These are phyloP conservation scores for Macrophomina pseudophaseolina DNA, from an alignment of 2,329 filamentous ascomycete genomes.

Conservation along the genomic window DNA sequence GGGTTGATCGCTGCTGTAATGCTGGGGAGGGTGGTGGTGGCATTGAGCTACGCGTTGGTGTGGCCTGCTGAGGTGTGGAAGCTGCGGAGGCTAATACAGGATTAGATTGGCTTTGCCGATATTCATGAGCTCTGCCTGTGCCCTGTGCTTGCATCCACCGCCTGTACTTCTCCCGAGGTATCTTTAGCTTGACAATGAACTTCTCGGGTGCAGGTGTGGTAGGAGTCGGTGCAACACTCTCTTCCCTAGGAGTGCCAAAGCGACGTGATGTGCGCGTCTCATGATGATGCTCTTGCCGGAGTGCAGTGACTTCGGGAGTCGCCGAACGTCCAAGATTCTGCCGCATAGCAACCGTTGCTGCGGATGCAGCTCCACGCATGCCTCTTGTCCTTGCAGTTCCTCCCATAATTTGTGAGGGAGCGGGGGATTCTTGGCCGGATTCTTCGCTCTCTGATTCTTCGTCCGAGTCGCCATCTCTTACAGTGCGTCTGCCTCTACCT, in stretches of 20 bases:
- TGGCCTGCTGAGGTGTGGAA: slow-evolving; percentile 54
- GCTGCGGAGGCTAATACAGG: slow-evolving; percentile 54
- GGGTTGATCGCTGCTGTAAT: slow-evolving; percentile 42
- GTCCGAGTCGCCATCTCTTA: slow-evolving; percentile 72
- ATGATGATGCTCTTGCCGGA: slow-evolving; percentile 60
- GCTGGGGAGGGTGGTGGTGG: slow-evolving; percentile 57
- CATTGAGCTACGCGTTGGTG: slow-evolving; percentile 61
- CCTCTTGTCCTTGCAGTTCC: slow-evolving; percentile 85
- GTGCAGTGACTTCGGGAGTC: slow-evolving; percentile 73
- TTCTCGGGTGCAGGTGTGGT: slow-evolving; percentile 44
- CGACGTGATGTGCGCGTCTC: slow-evolving; percentile 73
- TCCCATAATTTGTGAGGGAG: slow-evolving; percentile 67
- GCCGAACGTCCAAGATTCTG: slow-evolving; percentile 79
- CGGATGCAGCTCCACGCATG: slow-evolving; percentile 86
- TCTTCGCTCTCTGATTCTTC: slow-evolving; percentile 94
- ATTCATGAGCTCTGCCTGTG: slow-evolving; percentile 43
- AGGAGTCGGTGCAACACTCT: slow-evolving; percentile 72
- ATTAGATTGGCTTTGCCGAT: slow-evolving; percentile 48
- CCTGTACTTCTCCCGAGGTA: slow-evolving; percentile 73
- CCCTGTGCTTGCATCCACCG: slow-evolving; percentile 66
- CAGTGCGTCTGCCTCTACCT: slow-evolving; percentile 58
- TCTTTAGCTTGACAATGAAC: slow-evolving; percentile 73
- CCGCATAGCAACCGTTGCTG: slow-evolving; percentile 83
- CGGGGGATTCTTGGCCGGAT: slow-evolving; percentile 84
- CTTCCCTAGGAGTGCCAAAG: slow-evolving; percentile 71